phyloP scores from a whole-genome alignment of 2,329 filamentous ascomycete species.

The Alternaria metachromatica region DNA sequence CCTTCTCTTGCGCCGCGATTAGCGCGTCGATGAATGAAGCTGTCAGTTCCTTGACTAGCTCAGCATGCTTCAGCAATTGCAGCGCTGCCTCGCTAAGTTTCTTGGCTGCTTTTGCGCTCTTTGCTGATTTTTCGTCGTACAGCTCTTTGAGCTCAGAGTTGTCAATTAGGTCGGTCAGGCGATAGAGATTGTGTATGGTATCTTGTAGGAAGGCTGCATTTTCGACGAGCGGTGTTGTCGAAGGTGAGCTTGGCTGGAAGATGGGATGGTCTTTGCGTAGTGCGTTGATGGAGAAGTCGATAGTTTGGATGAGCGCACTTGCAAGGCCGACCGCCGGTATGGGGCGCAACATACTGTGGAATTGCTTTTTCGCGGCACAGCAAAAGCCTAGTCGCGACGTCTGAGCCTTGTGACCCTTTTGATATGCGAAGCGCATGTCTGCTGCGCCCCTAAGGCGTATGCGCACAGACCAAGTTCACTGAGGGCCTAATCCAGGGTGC shows the following conservation, averaged over 20 bases:
- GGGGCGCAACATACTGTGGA: neutral
- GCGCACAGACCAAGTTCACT: neutral
- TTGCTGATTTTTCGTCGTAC: slow-evolving; percentile 22
- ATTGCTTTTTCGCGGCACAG: slow-evolving; percentile 1
- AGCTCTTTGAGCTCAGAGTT: slow-evolving; percentile 27
- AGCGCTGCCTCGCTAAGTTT: slow-evolving; percentile 37
- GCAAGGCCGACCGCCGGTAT: slow-evolving; percentile 3
- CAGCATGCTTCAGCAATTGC: slow-evolving; percentile 35
- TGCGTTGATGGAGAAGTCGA: slow-evolving; percentile 34
- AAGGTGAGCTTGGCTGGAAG: slow-evolving; percentile 23
- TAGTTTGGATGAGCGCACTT: slow-evolving; percentile 24
- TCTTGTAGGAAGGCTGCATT: slow-evolving; percentile 30
- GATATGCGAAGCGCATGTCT: slow-evolving; percentile 1
- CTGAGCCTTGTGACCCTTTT: neutral
- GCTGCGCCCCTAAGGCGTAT: neutral
- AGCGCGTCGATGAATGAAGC: slow-evolving; percentile 29
- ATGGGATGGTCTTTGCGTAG: slow-evolving; percentile 33
- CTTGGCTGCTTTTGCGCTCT: slow-evolving; percentile 15
- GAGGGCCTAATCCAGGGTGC: neutral
- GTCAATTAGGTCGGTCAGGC: slow-evolving; percentile 29
- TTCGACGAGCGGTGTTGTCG: slow-evolving; percentile 17
- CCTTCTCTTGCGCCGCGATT: slow-evolving; percentile 27
- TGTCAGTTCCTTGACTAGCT: slow-evolving; percentile 28
- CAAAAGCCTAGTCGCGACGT: neutral
- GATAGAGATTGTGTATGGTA: slow-evolving; percentile 31